Conservation (phyloP, 2,329 filamentous ascomycete genomes). For the Colletotrichum sp. region DNA sequence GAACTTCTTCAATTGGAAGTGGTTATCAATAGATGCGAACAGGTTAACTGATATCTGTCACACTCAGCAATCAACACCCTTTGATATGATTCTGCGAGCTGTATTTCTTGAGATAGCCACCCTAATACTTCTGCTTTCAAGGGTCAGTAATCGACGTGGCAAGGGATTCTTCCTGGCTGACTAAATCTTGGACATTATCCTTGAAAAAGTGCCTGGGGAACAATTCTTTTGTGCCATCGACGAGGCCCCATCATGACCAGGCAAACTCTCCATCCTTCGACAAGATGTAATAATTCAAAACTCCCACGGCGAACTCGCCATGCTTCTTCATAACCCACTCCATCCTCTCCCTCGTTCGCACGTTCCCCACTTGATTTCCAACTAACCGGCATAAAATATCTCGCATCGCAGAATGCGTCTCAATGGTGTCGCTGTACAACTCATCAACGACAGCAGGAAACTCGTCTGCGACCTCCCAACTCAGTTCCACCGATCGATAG, state of each 20-base stretch:
- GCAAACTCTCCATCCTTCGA: neutral
- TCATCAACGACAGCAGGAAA: constrained; percentile 29
- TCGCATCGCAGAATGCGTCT: constrained; percentile 24
- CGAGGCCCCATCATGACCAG: neutral
- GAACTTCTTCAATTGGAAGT: too few relatives aligned
- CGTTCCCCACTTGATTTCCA: neutral
- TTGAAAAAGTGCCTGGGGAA: neutral
- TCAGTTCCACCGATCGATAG: constrained; percentile 25
- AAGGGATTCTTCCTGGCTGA: neutral
- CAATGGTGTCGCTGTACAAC: constrained; percentile 25
- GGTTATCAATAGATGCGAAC: too few relatives aligned
- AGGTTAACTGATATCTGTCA: too few relatives aligned
- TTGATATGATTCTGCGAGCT: too few relatives aligned
- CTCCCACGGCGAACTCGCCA: constrained; percentile 22
- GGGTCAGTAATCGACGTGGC: neutral
- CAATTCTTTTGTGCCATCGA: neutral
- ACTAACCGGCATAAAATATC: constrained; percentile 25
- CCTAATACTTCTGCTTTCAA: too few relatives aligned
- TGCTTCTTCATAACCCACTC: constrained; percentile 26
- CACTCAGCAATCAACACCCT: too few relatives aligned
- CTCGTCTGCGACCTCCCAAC: neutral
- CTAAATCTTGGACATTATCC: neutral
- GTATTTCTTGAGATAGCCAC: fast-evolving
- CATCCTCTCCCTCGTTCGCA: neutral
- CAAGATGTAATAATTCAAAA: neutral